Conservation (phyloP, 495 filamentous ascomycete species). For the Ramalina intermedia region DNA sequence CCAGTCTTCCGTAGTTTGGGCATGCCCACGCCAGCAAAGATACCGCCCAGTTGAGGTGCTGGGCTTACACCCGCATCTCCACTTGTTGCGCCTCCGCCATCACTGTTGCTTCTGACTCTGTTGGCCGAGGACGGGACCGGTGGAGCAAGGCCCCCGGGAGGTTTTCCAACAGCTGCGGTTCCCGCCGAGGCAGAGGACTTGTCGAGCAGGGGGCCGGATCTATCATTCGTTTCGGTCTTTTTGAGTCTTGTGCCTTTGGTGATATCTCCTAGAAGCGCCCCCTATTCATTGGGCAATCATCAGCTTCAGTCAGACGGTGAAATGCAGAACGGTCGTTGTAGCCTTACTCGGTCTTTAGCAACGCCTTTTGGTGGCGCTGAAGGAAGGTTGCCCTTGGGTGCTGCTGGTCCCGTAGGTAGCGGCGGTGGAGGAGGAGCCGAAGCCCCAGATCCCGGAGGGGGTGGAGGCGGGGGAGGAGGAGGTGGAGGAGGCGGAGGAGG, state of each 20-base stretch:
- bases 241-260: conserved; percentile 65
- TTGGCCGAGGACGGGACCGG: conserved; percentile 49
- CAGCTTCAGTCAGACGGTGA: conserved; percentile 7
- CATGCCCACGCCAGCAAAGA: conserved; percentile 82
- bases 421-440: conserved; percentile 56
- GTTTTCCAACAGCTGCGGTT: conserved; percentile 42
- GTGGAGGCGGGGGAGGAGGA: conserved; percentile 48
- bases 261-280: conserved; percentile 82
- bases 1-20: conserved; percentile 84
- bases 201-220: conserved; percentile 65
- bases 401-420: conserved; percentile 34
- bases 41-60: conserved; percentile 70
- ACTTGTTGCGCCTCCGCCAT: conserved; percentile 37
- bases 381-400: conserved; percentile 29
- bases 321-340: background rate
- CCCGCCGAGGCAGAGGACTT: conserved; percentile 39
- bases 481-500: conserved; percentile 31
- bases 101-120: conserved; percentile 70
- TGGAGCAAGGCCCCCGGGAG: conserved; percentile 58
- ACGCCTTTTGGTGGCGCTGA: conserved; percentile 30
- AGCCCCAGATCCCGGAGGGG: conserved; percentile 38
- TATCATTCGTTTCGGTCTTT: conserved; percentile 87
- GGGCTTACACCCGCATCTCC: conserved; percentile 28
- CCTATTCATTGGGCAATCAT: conserved; percentile 38
- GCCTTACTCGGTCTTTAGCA: conserved; percentile 42